Evolutionary conservation across 208 protist genomes (phyloP).

Genomic region (Crithidia acanthocephali): DNA sequence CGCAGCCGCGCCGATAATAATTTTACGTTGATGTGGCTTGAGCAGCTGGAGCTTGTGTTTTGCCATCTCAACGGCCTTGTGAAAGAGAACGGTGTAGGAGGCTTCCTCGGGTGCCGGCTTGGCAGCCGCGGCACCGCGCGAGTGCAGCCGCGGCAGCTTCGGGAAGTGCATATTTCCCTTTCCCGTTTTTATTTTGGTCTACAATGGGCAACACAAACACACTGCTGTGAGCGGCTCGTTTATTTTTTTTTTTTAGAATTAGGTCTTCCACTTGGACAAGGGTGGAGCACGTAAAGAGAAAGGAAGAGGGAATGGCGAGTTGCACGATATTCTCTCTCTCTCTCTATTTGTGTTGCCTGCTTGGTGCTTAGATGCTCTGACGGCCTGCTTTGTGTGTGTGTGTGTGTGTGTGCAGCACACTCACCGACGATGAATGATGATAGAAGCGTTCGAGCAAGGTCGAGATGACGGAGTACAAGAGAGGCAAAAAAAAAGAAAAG

Average conservation of each 20-base stretch:
- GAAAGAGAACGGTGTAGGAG: background rate
- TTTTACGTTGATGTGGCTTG: constrained; percentile 15
- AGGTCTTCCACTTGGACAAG: too few species aligned
- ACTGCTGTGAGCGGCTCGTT: too few species aligned
- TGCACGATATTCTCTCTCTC: too few species aligned
- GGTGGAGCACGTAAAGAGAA: too few species aligned
- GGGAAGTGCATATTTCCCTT: background rate
- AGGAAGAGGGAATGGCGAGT: too few species aligned
- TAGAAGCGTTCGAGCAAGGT: background rate
- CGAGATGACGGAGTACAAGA: background rate
- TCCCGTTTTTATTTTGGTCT: too few species aligned
- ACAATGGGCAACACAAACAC: too few species aligned
- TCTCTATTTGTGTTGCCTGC: too few species aligned
- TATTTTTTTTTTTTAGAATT: too few species aligned
- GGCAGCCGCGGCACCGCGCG: background rate
- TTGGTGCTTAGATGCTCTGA: too few species aligned
- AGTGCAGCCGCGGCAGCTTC: background rate
- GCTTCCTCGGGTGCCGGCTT: background rate
- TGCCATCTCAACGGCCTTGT: background rate
- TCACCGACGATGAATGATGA: too few species aligned
- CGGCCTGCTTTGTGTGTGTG: too few species aligned
- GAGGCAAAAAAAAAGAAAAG: background rate
- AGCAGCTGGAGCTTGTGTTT: constrained; percentile 5
- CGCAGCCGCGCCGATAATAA: constrained; percentile 39
- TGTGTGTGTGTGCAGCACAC: background rate